Evolutionary conservation across 2,329 filamentous ascomycete species (phyloP).

Genomic region (Cladosporium oxysporum): DNA sequence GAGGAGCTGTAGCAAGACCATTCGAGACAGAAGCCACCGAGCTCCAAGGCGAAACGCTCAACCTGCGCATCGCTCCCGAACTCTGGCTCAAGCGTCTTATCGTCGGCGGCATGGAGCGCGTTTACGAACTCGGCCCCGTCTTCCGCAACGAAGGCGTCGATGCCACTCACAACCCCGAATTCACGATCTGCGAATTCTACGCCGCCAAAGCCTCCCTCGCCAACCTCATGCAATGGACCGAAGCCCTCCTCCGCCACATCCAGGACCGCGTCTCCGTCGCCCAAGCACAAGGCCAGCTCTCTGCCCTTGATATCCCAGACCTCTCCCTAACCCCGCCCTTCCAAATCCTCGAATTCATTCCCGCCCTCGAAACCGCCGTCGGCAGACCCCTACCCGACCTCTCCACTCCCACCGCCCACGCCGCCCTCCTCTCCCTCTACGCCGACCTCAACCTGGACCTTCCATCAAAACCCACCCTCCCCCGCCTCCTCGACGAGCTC

Average conservation of each 20-base stretch:
- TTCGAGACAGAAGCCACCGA: constrained; percentile 81
- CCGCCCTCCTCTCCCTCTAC: constrained; percentile 59
- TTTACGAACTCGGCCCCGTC: constrained; percentile 90
- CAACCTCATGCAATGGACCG: constrained; percentile 74
- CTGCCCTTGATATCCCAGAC: neutral
- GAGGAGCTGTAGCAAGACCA: constrained; percentile 84
- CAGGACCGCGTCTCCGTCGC: constrained; percentile 59
- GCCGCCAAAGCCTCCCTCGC: constrained; percentile 77
- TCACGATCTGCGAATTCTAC: constrained; percentile 97
- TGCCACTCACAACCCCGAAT: constrained; percentile 92
- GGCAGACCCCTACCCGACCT: constrained; percentile 58
- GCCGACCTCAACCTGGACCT: constrained; percentile 49
- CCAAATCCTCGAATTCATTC: constrained; percentile 66
- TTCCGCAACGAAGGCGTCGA: constrained; percentile 92
- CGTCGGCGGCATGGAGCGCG: constrained; percentile 80
- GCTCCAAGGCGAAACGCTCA: constrained; percentile 69
- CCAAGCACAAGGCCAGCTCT: neutral
- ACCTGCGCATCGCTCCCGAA: constrained; percentile 88
- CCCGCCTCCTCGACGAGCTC: constrained; percentile 78
- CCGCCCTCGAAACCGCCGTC: constrained; percentile 70
- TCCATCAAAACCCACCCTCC: constrained; percentile 58
- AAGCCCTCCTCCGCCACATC: constrained; percentile 53
- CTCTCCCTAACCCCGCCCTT: constrained; percentile 3
- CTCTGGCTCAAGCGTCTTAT: constrained; percentile 92
- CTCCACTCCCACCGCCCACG: constrained; percentile 54